Base-by-base conservation (phyloP, 495 filamentous ascomycete genomes). In the Penicillium paxilli region DNA sequence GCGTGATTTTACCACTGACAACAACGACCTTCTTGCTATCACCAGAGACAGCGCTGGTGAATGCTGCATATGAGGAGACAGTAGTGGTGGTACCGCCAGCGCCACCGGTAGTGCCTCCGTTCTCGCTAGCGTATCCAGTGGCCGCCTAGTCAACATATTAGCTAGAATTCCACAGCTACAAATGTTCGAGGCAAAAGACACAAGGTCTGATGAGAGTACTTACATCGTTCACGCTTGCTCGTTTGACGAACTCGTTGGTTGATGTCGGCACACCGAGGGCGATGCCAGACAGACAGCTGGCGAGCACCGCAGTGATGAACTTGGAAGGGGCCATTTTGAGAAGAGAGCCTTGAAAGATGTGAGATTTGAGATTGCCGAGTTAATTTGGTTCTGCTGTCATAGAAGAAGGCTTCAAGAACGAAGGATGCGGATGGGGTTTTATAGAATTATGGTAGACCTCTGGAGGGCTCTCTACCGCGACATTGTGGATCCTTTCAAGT, bases 31-130 rank as follows among this genome's bases (percentile, higher is more conserved):
- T 72, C 16, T 72, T 67, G 0, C 63, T 70, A 22, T 72, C 69
- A 21, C 74, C 72, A 1, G 55, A 57, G 41, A 79, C 81, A 17
- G 80, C 83, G 0, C 71, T 60, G 1, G 73, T 74, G 59, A 85
- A 79, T 23, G 72, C 68, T 20, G 80, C 78, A 24, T 82, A 80
- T 3, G 78, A 77, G 2, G 80, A 80, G 44, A 86, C 85, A 8
- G 80, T 84, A 10, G 78, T 82, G 5, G 79, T 83, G 2, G 73
- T 78, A 47, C 83, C 85, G 12, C 82, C 80, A 25, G 71, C 64
- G 49, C 85, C 84, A 30, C 84, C 84, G n/a, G 73, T 85, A 16
- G 83, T 86, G 32, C 77, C 77, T 28, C 77, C 76, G 50, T 79
- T 80, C 57, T 69, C 44, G 50, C 72, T 73, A 20, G 76, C 75